Evolutionary conservation across 768 basidiomycete genomes (phyloP).

Genomic region (Cubamyces lactineus): DNA sequence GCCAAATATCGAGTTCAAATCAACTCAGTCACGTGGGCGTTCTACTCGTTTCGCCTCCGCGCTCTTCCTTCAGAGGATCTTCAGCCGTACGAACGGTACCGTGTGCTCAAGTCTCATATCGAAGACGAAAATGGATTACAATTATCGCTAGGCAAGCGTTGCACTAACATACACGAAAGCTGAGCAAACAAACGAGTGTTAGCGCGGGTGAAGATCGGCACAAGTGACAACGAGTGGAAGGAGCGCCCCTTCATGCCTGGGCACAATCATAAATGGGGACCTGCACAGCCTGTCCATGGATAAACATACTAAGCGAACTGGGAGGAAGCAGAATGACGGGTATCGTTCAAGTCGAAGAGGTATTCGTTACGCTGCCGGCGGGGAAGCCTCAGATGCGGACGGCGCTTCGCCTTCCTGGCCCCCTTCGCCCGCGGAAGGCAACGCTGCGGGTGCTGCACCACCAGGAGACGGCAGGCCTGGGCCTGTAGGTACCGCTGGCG

Average conservation of each 20-base stretch:
- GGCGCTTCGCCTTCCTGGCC: background rate
- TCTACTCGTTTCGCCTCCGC: background rate
- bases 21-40: slow-evolving; percentile 2
- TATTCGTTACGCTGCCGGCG: background rate
- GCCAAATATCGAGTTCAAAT: slow-evolving; percentile 9
- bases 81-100: no score
- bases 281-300: slow-evolving; percentile 4
- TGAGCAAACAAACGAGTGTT: background rate
- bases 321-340: background rate
- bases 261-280: background rate
- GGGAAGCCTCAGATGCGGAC: background rate
- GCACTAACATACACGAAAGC: slow-evolving; percentile 15
- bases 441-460: background rate
- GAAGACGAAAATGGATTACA: slow-evolving; percentile 9
- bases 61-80: background rate
- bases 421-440: background rate
- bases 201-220: background rate
- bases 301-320: background rate
- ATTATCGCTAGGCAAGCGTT: slow-evolving; percentile 12
- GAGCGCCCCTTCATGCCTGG: background rate
- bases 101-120: no score
- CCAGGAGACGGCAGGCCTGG: slow-evolving; percentile 9
- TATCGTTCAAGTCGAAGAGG: slow-evolving; percentile 11
- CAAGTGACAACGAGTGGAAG: slow-evolving; percentile 1
- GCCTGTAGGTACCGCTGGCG: slow-evolving; percentile 7